Conservation (phyloP, 83 land plant genomes). For the Larix sibirica region DNA sequence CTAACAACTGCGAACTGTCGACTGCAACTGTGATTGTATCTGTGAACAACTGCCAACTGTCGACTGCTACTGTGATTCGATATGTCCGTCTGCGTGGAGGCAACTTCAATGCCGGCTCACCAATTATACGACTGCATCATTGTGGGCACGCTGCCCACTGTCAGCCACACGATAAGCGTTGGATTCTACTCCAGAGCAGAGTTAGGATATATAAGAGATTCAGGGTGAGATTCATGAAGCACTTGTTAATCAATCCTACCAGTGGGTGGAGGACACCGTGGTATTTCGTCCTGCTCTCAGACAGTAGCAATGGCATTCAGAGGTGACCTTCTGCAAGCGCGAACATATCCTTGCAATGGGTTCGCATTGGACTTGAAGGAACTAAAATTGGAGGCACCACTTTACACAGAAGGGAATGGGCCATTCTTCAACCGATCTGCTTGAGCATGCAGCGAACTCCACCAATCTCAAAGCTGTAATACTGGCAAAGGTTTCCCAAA, state of each 20-base stretch:
- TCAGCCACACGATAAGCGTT: too few species aligned
- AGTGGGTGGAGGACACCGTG: constrained; percentile 62
- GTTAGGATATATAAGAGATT: neutral
- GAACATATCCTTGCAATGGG: constrained; percentile 36
- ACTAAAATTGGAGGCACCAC: constrained; percentile 19
- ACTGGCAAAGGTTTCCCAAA: too few species aligned
- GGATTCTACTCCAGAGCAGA: too few species aligned
- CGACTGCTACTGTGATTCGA: too few species aligned
- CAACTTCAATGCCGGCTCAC: too few species aligned
- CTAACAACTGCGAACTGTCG: too few species aligned
- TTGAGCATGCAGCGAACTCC: neutral
- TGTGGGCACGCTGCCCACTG: too few species aligned
- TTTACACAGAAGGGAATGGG: constrained; percentile 12
- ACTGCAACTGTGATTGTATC: too few species aligned
- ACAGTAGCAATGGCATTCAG: constrained; percentile 48
- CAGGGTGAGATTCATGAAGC: constrained; percentile 32
- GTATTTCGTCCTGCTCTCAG: constrained; percentile 41
- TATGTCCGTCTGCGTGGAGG: too few species aligned
- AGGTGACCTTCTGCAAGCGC: constrained; percentile 41
- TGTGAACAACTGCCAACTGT: too few species aligned
- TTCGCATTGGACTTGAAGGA: constrained; percentile 23
- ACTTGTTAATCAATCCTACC: constrained; percentile 49
- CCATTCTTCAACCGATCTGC: constrained; percentile 22
- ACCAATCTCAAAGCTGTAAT: too few species aligned
- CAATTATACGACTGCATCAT: too few species aligned